Base-by-base conservation (phyloP, 176 grass and related monocot species). In the Eleusine indica region DNA sequence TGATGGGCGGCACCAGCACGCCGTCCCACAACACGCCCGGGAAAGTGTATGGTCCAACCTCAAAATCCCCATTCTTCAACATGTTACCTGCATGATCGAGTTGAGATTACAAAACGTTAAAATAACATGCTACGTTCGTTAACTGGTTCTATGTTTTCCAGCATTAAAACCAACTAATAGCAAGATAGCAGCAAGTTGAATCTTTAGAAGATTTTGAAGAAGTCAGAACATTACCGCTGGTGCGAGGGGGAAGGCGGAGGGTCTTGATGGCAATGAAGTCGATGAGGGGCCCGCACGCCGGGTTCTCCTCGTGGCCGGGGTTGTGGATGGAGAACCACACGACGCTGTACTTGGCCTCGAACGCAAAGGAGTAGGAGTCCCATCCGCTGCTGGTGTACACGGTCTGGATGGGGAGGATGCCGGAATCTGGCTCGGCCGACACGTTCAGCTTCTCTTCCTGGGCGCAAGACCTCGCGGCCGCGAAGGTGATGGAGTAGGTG, bases 371-470 rank as follows among this genome's bases (percentile, higher is more conserved):
- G 80, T 94, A 94, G 21, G 76, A 89, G 60, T 89, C 86, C 86
- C 89, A 94, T 9, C 92, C 89, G 61, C 35, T 84, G 86, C 80
- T 84, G 83, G 30, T 73, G 86, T 94, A 94, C 53, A 85, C 41
- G 0, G 91, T 94, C 86, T 91, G 88, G 7, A 94, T 41, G 25
- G 91, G 86, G 70, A 94, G 46, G 5, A 88, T 10, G 32, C 86
- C 83, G 64, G 49, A 83, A 43, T 94, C 88, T 0, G 58, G 19
- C 0, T 66, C 49, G 30, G 76, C 85, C 2, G 88, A 91, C 11
- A 91, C 83, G 86, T 86, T 94, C 38, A 94, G 88, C 85, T 15
- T 29, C 86, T 94, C 88, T 16, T 73, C 83, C 70, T 90, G 88
- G 12, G 82, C 88, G 64, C 91, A 93, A 17, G 88, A 88, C 54